A percentile compares a stretch with the other conserved stretches of the same genome.
These are phyloP conservation scores for Aspergillus texensis DNA, from an alignment of 2,329 filamentous ascomycete species.

Conservation along the genomic window DNA sequence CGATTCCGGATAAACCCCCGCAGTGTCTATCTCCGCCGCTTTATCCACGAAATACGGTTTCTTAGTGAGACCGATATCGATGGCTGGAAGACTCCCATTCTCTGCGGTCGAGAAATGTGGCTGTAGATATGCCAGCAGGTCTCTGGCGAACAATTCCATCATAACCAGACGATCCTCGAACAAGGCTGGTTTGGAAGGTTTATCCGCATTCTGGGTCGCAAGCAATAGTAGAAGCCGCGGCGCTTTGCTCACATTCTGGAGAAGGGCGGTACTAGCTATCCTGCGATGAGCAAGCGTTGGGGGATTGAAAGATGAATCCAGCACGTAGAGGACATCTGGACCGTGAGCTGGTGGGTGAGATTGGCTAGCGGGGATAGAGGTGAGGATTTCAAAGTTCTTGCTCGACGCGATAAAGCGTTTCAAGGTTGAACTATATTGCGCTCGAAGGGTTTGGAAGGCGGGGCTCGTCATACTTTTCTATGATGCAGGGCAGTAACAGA, in stretches of 20 bases:
- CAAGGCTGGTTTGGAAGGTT: slow-evolving; percentile 53
- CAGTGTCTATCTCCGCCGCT: slow-evolving; percentile 45
- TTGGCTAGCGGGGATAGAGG: slow-evolving; percentile 24
- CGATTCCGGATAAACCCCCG: slow-evolving; percentile 36
- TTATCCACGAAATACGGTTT: slow-evolving; percentile 54
- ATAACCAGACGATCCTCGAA: slow-evolving; percentile 54
- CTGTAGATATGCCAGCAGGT: slow-evolving; percentile 39
- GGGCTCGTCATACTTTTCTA: slow-evolving; percentile 12
- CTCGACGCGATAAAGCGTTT: slow-evolving; percentile 47
- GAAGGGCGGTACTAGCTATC: slow-evolving; percentile 58
- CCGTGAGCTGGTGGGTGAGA: slow-evolving; percentile 16
- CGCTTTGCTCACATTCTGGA: slow-evolving; percentile 31
- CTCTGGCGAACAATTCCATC: slow-evolving; percentile 52
- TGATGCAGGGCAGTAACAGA: not conserved
- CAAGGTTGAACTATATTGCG: slow-evolving; percentile 43
- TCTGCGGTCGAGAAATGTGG: slow-evolving; percentile 16
- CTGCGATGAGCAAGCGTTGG: slow-evolving; percentile 62
- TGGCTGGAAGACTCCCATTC: slow-evolving; percentile 27
- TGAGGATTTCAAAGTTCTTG: slow-evolving; percentile 37
- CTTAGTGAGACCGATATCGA: slow-evolving; percentile 53
- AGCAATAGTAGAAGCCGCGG: slow-evolving; percentile 60
- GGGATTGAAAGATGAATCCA: slow-evolving; percentile 69
- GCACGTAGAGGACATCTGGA: slow-evolving; percentile 57
- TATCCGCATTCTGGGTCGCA: slow-evolving; percentile 67
- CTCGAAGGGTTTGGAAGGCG: slow-evolving; percentile 35